Conservation (phyloP, 2,329 filamentous ascomycete species). For the Coniella lustricola region DNA sequence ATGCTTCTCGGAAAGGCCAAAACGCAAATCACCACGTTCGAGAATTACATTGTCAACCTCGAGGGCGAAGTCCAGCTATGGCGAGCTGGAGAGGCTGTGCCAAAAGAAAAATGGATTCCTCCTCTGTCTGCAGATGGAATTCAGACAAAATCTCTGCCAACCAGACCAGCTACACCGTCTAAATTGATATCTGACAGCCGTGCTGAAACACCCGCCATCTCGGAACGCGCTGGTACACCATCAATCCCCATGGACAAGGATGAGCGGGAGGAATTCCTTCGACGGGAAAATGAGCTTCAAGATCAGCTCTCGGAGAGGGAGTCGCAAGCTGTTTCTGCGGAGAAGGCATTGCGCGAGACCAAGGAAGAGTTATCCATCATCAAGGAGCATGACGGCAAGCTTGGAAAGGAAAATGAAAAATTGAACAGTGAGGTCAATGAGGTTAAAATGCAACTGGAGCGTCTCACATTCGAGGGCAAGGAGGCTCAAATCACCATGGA, state of each 20-base stretch:
- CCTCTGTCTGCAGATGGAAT: slow-evolving; percentile 51
- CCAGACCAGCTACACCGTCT: slow-evolving; percentile 47
- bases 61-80: slow-evolving; percentile 82
- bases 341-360: slow-evolving; percentile 73
- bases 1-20: slow-evolving; percentile 87
- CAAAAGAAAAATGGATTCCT: slow-evolving; percentile 80
- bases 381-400: slow-evolving; percentile 77
- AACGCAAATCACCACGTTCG: slow-evolving; percentile 79
- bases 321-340: slow-evolving; percentile 67
- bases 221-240: slow-evolving; percentile 81
- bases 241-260: slow-evolving; percentile 89
- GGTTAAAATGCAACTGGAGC: slow-evolving; percentile 93
- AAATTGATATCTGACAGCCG: slow-evolving; percentile 49
- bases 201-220: slow-evolving; percentile 56
- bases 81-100: slow-evolving; percentile 82
- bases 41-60: slow-evolving; percentile 74
- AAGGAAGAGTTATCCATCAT: slow-evolving; percentile 80
- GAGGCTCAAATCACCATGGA: slow-evolving; percentile 98
- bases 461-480: slow-evolving; percentile 91
- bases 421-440: slow-evolving; percentile 83
- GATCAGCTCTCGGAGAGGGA: slow-evolving; percentile 95
- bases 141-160: slow-evolving; percentile 32
- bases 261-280: slow-evolving; percentile 90
- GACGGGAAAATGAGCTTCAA: slow-evolving; percentile 92
- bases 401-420: slow-evolving; percentile 84